Conservation (phyloP, 352 stramenopile species). For the Pythium biforme region DNA sequence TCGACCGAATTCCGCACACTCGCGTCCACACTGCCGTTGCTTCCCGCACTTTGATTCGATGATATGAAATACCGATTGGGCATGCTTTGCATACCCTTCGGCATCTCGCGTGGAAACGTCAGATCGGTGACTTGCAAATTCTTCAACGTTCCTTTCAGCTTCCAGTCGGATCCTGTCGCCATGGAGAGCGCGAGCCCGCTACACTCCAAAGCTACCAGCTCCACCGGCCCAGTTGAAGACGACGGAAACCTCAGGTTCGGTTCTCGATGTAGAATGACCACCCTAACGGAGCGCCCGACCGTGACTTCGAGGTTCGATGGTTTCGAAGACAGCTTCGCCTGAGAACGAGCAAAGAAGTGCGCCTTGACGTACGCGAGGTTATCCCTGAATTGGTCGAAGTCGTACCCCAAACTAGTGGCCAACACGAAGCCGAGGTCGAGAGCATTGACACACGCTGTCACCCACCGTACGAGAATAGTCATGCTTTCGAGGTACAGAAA, state of each 20-base stretch:
- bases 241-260: constrained; percentile 8
- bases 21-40: constrained; percentile 20
- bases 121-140: constrained; percentile 74
- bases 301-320: constrained; percentile 22
- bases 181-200: constrained; percentile 19
- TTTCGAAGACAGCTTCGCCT: constrained; percentile 22
- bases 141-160: constrained; percentile 60
- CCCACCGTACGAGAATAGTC: constrained; percentile 37
- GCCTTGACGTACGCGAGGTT: constrained; percentile 56
- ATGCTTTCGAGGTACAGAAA: constrained; percentile 53
- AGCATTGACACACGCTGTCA: constrained; percentile 36
- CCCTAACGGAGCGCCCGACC: constrained; percentile 22
- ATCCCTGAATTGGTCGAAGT: constrained; percentile 43
- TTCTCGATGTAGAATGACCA: constrained; percentile 32
- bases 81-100: constrained; percentile 34
- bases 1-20: constrained; percentile 57
- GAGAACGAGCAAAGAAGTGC: constrained; percentile 20
- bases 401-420: constrained; percentile 64
- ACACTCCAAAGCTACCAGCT: constrained; percentile 24
- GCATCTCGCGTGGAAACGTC: constrained; percentile 40
- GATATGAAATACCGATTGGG: constrained; percentile 72
- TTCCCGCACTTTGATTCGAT: constrained; percentile 47
- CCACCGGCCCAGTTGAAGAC: constrained; percentile 14
- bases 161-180: constrained; percentile 10
- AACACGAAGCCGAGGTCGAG: constrained; percentile 67